These are phyloP conservation scores for Wickerhamomyces strasburgensis DNA, from an alignment of 805 yeast species.

Conservation along the genomic window DNA sequence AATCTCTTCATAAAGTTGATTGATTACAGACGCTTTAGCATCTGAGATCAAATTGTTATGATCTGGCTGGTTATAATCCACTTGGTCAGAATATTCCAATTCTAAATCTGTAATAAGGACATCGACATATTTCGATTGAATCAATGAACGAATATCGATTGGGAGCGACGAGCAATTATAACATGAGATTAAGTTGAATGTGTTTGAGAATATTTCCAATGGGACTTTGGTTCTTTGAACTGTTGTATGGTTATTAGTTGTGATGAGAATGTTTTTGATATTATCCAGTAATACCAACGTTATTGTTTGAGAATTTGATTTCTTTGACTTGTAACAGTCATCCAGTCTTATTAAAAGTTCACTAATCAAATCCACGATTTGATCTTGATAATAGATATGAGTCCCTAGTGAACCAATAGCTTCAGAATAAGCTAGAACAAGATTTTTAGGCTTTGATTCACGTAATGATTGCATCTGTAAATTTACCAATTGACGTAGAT, in stretches of 20 bases:
- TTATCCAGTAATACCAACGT: slow-evolving; percentile 14
- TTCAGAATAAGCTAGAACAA: slow-evolving; percentile 42
- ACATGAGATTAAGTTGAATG: slow-evolving; percentile 14
- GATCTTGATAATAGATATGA: slow-evolving; percentile 83
- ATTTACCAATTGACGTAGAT: slow-evolving; percentile 52
- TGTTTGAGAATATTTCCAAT: slow-evolving; percentile 21
- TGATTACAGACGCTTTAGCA: slow-evolving; percentile 17
- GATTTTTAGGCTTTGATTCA: slow-evolving; percentile 19
- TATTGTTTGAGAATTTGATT: slow-evolving; percentile 1
- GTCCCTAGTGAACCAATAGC: slow-evolving; percentile 68
- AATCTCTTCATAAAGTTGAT: slow-evolving; percentile 20
- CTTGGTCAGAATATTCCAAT: slow-evolving; percentile 16
- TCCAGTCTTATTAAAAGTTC: slow-evolving; percentile 49
- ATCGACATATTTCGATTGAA: slow-evolving; percentile 18
- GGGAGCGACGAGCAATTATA: slow-evolving; percentile 2
- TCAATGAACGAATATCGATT: slow-evolving; percentile 2
- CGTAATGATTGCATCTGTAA: slow-evolving; percentile 36
- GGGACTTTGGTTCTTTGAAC: slow-evolving; percentile 23
- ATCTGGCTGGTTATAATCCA: slow-evolving; percentile 13
- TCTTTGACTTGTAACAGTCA: slow-evolving; percentile 15
- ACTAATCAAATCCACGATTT: slow-evolving; percentile 72
- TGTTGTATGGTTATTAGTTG: slow-evolving; percentile 15
- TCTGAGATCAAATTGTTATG: slow-evolving; percentile 17
- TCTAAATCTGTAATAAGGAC: slow-evolving; percentile 14
- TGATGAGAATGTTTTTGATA: slow-evolving; percentile 13